Base-by-base conservation (phyloP, 148 eudicot genomes). In the Polygonum aviculare region DNA sequence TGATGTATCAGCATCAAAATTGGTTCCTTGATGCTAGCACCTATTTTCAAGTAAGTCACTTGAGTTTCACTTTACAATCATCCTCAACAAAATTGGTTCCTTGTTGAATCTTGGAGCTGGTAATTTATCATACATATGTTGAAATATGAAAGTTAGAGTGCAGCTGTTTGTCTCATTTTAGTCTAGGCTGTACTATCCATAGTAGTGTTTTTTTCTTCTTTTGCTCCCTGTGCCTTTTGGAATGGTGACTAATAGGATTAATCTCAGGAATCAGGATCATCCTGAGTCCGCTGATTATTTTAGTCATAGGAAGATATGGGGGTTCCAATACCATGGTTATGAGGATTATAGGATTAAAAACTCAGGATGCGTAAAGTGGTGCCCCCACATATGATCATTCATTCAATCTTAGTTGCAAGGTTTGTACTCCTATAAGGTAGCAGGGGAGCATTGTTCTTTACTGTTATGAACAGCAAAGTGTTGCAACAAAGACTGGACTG, bases 31-130 rank as follows among this genome's bases (percentile, higher is more conserved):
- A 70, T 75, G 86, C 77, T 69, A 82, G 22, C 75, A 31, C 72
- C 81, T 78, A 22, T 82, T 83, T 62, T 81, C 81, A 74, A 40
- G 69, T 81, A 73, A 47, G 54, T 74, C 76, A 84, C 86, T 89
- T 83, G 83, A 44, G 55, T n/a, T 77, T 51, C 3, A 31, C 57
- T 47, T 47, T 21, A 3, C 19, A 26, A 73, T 47, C 57, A 73
- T 65, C 55, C 48, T 71, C 50, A n/a, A n/a, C n/a, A n/a, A n/a
- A n/a, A n/a, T n/a, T n/a, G n/a, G n/a, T n/a, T n/a, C n/a, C n/a
- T n/a, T n/a, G n/a, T n/a, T n/a, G n/a, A n/a, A n/a, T n/a, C n/a
- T n/a, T n/a, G n/a, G n/a, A n/a, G n/a, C n/a, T n/a, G 22, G 33
- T 57, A 57, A 57, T 57, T 57, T 22, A 57, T 57, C 35, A 1